Evolutionary conservation across 768 basidiomycete species (phyloP).

Genomic region (Lyophyllum atratum): DNA sequence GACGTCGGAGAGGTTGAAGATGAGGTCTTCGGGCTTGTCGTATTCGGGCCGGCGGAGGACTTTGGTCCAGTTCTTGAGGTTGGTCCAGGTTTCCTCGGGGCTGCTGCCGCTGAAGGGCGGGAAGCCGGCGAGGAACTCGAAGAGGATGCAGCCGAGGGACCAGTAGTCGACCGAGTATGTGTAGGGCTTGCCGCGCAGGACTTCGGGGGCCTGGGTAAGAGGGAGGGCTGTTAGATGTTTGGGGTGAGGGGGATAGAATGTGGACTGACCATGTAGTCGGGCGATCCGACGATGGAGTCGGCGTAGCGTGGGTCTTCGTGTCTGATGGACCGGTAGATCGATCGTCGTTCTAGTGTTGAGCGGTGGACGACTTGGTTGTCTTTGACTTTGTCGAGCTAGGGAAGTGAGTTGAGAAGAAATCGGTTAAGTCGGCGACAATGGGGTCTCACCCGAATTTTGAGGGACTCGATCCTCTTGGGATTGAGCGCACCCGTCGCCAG

Average conservation of each 20-base stretch:
- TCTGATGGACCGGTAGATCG: slow-evolving; percentile 90
- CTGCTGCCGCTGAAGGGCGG: slow-evolving; percentile 97
- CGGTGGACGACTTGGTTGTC: slow-evolving; percentile 88
- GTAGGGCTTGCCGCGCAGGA: slow-evolving; percentile 92
- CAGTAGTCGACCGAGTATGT: slow-evolving; percentile 97
- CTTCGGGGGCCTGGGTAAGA: slow-evolving; percentile 74
- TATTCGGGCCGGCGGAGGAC: slow-evolving; percentile 93
- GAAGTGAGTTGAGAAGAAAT: not conserved
- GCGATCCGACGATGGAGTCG: slow-evolving; percentile 96
- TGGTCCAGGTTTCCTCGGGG: slow-evolving; percentile 98
- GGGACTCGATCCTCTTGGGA: slow-evolving; percentile 90
- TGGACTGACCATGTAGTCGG: slow-evolving; percentile 89
- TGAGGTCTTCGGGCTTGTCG: slow-evolving; percentile 92
- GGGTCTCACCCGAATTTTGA: slow-evolving; percentile 79
- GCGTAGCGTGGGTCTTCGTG: slow-evolving; percentile 92
- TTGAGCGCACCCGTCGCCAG: slow-evolving; percentile 95
- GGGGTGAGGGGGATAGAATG: not conserved
- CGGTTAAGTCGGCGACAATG: not conserved
- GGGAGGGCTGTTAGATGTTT: not conserved
- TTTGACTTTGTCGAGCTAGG: slow-evolving; percentile 93
- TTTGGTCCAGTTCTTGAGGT: slow-evolving; percentile 96
- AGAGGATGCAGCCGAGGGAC: slow-evolving; percentile 97
- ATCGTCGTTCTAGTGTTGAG: slow-evolving; percentile 91
- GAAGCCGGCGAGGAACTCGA: slow-evolving; percentile 96
- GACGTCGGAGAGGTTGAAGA: slow-evolving; percentile 92